phyloP scores from a whole-genome alignment of 176 grass and related monocot species.

The Dactylis glomerata region DNA sequence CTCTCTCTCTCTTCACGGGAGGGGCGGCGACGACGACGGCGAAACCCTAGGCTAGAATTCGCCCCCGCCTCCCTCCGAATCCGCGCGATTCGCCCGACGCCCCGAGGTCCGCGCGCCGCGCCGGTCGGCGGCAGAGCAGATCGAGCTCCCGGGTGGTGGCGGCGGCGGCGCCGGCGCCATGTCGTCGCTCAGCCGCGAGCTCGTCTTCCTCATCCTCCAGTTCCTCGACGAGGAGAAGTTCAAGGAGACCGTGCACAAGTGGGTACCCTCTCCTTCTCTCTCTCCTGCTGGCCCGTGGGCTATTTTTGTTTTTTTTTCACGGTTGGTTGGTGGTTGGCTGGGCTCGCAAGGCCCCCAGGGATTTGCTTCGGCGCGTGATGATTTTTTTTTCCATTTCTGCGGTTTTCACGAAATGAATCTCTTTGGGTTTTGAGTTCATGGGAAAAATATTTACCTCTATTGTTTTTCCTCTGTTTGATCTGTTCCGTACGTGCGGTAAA shows the following conservation, averaged over 20 bases:
- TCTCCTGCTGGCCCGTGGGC: constrained; percentile 4
- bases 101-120: background rate
- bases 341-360: background rate
- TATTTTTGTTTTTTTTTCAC: constrained; percentile 10
- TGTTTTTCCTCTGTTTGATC: constrained; percentile 14
- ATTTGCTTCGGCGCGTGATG: constrained; percentile 24
- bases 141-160: constrained; percentile 25
- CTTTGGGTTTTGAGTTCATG: constrained; percentile 8
- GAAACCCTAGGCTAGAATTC: constrained; percentile 77
- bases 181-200: constrained; percentile 95
- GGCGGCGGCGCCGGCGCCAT: constrained; percentile 41
- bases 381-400: background rate
- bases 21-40: constrained; percentile 29
- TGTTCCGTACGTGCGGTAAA: background rate
- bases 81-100: background rate
- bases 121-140: constrained; percentile 14
- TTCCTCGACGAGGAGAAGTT: constrained; percentile 99
- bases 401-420: background rate
- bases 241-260: constrained; percentile 96
- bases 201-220: constrained; percentile 99
- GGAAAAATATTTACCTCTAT: background rate
- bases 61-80: constrained; percentile 1
- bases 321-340: constrained; percentile 27
- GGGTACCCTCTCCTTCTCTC: constrained; percentile 14
- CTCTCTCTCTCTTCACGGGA: constrained; percentile 36